A percentile compares a stretch with the other conserved stretches of the same genome.
phyloP scores from a whole-genome alignment of 805 yeast genomes.

The Suhomyces faveliae region DNA sequence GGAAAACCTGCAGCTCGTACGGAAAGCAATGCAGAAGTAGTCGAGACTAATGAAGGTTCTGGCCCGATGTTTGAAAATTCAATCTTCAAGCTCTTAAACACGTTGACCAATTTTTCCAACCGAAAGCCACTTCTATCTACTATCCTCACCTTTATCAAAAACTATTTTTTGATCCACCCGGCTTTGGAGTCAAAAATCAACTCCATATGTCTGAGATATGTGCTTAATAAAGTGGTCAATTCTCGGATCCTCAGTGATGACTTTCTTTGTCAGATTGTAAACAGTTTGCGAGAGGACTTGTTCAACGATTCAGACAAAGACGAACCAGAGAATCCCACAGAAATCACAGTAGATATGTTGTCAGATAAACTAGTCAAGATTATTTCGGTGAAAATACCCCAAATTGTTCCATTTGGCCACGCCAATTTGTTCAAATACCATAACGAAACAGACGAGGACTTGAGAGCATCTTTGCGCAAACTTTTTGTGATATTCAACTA shows the following conservation, averaged over 20 bases:
- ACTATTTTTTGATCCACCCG: not conserved
- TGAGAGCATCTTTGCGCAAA: slow-evolving; percentile 8
- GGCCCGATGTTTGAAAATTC: slow-evolving; percentile 14
- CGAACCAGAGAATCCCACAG: not conserved
- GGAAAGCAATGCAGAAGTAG: not conserved
- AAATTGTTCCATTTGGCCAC: slow-evolving; percentile 1
- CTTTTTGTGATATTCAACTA: slow-evolving; percentile 13
- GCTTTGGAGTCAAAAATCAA: slow-evolving; percentile 5
- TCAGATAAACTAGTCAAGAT: slow-evolving; percentile 14
- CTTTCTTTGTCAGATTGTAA: slow-evolving; percentile 10
- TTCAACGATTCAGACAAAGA: slow-evolving; percentile 10
- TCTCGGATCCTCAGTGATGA: slow-evolving; percentile 7
- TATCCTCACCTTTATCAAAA: slow-evolving; percentile 5
- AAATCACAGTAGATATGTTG: slow-evolving; percentile 6
- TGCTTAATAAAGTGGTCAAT: slow-evolving; percentile 9
- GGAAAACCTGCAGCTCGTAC: not conserved
- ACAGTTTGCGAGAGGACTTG: slow-evolving; percentile 11
- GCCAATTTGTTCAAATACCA: not conserved
- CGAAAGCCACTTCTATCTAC: slow-evolving; percentile 18
- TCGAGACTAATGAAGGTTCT: not conserved
- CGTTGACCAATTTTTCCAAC: slow-evolving; percentile 16
- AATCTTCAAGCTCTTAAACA: slow-evolving; percentile 17
- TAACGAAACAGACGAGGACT: slow-evolving; percentile 12
- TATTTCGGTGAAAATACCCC: slow-evolving; percentile 4
- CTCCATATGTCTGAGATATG: slow-evolving; percentile 3